Percentiles rank a stretch among this genome's conserved stretches.
These are phyloP conservation scores for Coelastrella sp. DNA, from an alignment of 139 green algal species.

Conservation along the genomic window DNA sequence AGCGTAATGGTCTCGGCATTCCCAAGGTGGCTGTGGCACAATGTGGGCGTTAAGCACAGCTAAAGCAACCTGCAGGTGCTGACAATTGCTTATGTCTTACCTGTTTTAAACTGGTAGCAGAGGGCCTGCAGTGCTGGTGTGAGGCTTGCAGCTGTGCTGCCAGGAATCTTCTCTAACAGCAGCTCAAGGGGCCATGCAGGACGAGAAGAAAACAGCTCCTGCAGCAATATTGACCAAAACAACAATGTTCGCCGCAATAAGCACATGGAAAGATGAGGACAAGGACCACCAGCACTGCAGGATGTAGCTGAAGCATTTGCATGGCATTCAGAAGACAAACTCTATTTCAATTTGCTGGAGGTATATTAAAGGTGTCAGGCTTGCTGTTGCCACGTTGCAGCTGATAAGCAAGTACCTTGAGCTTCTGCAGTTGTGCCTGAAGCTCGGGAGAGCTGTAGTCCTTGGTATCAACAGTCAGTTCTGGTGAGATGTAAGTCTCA, in stretches of 20 bases:
- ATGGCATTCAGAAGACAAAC: no score
- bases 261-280: not conserved
- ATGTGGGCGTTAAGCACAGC: no score
- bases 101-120: slow-evolving; percentile 39
- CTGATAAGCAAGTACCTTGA: not conserved
- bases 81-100: no score
- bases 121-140: slow-evolving; percentile 6
- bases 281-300: not conserved
- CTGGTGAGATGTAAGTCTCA: not conserved
- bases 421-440: slow-evolving; percentile 2
- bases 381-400: no score
- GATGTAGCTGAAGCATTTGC: no score
- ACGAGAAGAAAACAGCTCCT: not conserved
- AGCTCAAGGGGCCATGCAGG: slow-evolving; percentile 25
- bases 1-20: no score
- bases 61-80: no score
- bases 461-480: not conserved
- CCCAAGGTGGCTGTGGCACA: no score
- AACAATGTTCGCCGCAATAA: not conserved
- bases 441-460: not conserved
- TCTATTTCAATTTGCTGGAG: no score
- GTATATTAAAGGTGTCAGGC: no score
- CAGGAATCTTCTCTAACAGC: not conserved
- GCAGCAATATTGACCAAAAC: not conserved
- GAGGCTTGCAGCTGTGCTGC: not conserved